Evolutionary conservation across 768 basidiomycete genomes (phyloP).

Genomic region (Naganishia antarctica): DNA sequence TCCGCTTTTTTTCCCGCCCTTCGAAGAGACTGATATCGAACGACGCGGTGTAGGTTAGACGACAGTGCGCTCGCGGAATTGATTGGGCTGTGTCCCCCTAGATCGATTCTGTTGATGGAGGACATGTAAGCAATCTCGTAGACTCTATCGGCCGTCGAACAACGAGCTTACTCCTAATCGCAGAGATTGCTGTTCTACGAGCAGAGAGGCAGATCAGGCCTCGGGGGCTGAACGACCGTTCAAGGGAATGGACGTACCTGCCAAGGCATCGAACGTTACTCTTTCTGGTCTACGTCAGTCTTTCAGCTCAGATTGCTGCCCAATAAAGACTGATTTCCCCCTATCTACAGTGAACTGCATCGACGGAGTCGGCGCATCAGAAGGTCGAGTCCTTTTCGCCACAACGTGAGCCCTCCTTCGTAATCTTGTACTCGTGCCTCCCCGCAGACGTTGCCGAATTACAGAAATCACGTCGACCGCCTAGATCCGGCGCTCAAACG

Average conservation of each 20-base stretch:
- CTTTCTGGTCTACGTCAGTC: conserved; percentile 44
- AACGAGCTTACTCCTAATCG: not conserved
- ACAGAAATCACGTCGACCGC: conserved; percentile 80
- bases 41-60: conserved; percentile 44
- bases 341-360: conserved; percentile 75
- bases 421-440: too few species aligned
- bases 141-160: too few species aligned
- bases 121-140: conserved; percentile 63
- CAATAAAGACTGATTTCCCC: too few species aligned
- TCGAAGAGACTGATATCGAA: not conserved
- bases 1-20: not conserved
- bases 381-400: conserved; percentile 81
- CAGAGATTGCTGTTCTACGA: conserved; percentile 32
- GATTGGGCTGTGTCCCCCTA: conserved; percentile 79
- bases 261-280: conserved; percentile 35
- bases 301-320: not conserved
- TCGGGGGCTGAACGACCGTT: not conserved
- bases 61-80: conserved; percentile 78
- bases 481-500: conserved; percentile 87
- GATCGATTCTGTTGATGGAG: conserved; percentile 80
- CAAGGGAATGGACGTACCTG: conserved; percentile 11
- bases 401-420: conserved; percentile 55
- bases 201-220: not conserved
- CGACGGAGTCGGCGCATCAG: conserved; percentile 79
- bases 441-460: not conserved